Percentiles rank a stretch among this genome's conserved stretches.
These are phyloP conservation scores for Podospora comata DNA, from an alignment of 495 filamentous ascomycete species.

Conservation along the genomic window DNA sequence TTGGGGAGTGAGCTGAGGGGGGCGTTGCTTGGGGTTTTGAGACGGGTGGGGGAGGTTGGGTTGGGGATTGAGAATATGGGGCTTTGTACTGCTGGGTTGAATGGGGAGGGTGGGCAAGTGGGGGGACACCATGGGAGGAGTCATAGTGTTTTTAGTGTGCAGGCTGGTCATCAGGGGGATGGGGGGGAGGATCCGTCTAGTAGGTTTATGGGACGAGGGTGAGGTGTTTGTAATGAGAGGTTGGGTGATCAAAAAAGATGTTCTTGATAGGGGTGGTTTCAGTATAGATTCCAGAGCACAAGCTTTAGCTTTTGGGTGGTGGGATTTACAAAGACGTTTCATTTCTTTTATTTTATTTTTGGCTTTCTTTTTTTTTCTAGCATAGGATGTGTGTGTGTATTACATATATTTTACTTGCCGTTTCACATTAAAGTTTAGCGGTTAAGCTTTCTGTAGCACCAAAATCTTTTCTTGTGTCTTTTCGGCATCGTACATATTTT, in stretches of 20 bases:
- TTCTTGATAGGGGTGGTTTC: too few species aligned
- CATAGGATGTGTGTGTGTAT: neutral
- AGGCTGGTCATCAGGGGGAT: slow-evolving; percentile 12
- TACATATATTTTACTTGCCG: neutral
- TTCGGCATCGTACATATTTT: slow-evolving; percentile 1
- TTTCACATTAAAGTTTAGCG: neutral
- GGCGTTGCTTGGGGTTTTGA: slow-evolving; percentile 70
- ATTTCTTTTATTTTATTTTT: neutral
- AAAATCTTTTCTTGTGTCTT: slow-evolving; percentile 11
- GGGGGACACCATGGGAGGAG: slow-evolving; percentile 29
- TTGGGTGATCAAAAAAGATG: neutral
- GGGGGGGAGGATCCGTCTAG: slow-evolving; percentile 28
- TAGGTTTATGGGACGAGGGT: slow-evolving; percentile 24
- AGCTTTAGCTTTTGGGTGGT: neutral
- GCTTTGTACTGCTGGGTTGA: slow-evolving; percentile 4
- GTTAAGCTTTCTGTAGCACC: neutral
- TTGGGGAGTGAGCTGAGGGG: slow-evolving; percentile 72
- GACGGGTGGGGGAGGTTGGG: slow-evolving; percentile 77
- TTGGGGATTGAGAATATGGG: slow-evolving; percentile 60
- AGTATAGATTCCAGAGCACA: neutral
- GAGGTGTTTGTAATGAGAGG: neutral
- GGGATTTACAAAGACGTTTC: neutral
- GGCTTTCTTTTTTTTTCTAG: neutral
- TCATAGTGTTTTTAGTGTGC: slow-evolving; percentile 28
- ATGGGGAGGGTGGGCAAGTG: slow-evolving; percentile 13